Evolutionary conservation across 169 alveolate genomes (phyloP).

Genomic region (Babesia gibsoni): DNA sequence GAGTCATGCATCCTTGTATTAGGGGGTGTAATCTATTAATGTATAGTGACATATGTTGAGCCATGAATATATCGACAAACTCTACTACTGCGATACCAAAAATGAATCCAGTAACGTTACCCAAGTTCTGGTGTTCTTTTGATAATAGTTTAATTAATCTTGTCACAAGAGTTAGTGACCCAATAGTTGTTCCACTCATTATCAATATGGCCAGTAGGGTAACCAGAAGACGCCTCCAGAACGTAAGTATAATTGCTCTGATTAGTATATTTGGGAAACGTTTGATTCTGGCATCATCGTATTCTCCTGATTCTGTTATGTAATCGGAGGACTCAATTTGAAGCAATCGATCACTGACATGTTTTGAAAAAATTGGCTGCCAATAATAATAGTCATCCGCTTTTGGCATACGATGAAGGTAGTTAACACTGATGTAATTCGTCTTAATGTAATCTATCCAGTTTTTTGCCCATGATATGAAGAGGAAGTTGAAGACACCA

Average conservation of each 20-base stretch:
- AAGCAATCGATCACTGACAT: slow-evolving; percentile 42
- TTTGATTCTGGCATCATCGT: not conserved
- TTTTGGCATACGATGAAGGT: slow-evolving; percentile 31
- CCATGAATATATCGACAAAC: not conserved
- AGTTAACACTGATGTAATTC: not conserved
- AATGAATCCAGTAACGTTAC: not conserved
- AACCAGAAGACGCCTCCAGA: slow-evolving; percentile 28
- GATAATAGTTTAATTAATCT: not conserved
- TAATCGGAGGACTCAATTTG: slow-evolving; percentile 1
- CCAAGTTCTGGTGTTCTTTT: not conserved
- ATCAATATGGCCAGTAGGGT: slow-evolving; percentile 4
- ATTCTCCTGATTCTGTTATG: no score
- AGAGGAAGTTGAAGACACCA: not conserved
- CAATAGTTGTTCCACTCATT: slow-evolving; percentile 13
- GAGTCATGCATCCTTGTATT: not conserved
- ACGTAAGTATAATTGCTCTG: slow-evolving; percentile 38
- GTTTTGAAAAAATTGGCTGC: slow-evolving; percentile 25
- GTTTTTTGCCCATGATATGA: slow-evolving; percentile 9
- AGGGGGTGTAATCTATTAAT: not conserved
- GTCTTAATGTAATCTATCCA: slow-evolving; percentile 21
- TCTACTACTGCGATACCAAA: slow-evolving; percentile 1
- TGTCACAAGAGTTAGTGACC: not conserved
- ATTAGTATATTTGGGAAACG: slow-evolving; percentile 4
- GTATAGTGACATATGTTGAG: slow-evolving; percentile 16
- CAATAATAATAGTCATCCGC: slow-evolving; percentile 10